Conservation (phyloP, 495 filamentous ascomycete species). For the Recurvomyces mirabilis region DNA sequence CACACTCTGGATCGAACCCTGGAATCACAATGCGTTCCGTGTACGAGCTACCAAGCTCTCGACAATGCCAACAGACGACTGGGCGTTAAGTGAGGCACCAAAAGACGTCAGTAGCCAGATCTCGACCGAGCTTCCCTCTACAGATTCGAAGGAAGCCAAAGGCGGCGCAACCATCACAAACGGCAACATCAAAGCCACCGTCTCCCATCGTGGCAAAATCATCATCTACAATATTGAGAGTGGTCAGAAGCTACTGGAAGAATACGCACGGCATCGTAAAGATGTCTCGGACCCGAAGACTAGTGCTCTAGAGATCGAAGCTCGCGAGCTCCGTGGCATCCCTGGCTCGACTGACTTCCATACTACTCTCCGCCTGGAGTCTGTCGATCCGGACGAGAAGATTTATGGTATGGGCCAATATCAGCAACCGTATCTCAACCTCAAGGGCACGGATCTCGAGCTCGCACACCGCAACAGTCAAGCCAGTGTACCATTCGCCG, state of each 20-base stretch:
- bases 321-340: constrained; percentile 44
- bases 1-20: constrained; percentile 37
- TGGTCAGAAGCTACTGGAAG: constrained; percentile 40
- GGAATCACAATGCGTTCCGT: constrained; percentile 32
- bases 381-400: constrained; percentile 39
- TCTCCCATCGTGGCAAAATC: constrained; percentile 33
- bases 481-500: constrained; percentile 45
- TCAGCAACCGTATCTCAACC: constrained; percentile 44
- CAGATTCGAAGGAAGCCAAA: too few species aligned
- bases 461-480: constrained; percentile 52
- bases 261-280: constrained; percentile 42
- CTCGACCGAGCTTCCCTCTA: constrained; percentile 16
- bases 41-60: constrained; percentile 40
- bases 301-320: constrained; percentile 42
- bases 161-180: constrained; percentile 35
- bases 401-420: constrained; percentile 56
- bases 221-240: constrained; percentile 36
- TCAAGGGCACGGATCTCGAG: constrained; percentile 47
- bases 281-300: constrained; percentile 44
- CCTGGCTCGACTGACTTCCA: constrained; percentile 39
- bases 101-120: constrained; percentile 17
- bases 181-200: constrained; percentile 40
- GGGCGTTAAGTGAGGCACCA: constrained; percentile 35
- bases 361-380: constrained; percentile 44
- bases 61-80: constrained; percentile 39